Evolutionary conservation across 805 yeast species (phyloP).

Genomic region (Suhomyces pyralidae): DNA sequence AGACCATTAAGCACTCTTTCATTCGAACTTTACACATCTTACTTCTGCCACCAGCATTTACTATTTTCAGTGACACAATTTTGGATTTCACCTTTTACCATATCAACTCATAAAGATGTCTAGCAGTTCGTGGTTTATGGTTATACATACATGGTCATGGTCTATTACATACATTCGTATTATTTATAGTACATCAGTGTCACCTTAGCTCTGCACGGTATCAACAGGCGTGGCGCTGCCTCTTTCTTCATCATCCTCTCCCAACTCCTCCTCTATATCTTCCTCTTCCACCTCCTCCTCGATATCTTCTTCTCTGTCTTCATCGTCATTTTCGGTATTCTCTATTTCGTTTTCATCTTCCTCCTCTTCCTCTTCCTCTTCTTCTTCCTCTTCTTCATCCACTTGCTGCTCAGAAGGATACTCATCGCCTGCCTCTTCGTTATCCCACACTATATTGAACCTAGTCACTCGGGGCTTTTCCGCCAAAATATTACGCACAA

Average conservation of each 20-base stretch:
- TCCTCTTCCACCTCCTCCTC: conserved; percentile 31
- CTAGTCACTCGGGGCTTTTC: conserved; percentile 97
- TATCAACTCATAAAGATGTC: no score
- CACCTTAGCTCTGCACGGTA: conserved; percentile 5
- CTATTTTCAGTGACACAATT: no score
- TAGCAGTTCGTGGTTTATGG: no score
- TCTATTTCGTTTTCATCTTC: conserved; percentile 20
- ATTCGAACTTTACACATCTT: no score
- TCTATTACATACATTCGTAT: no score
- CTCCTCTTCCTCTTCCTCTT: conserved; percentile 24
- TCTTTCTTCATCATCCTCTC: conserved; percentile 14
- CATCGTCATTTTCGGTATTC: conserved; percentile 15
- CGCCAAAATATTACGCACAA: conserved; percentile 89
- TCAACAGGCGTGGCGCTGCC: conserved; percentile 16
- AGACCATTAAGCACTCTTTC: no score
- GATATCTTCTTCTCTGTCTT: conserved; percentile 9
- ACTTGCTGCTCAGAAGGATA: conserved; percentile 69
- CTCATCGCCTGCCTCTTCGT: conserved; percentile 60
- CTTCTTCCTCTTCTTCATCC: conserved; percentile 46
- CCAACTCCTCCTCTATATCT: conserved; percentile 21
- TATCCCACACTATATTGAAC: conserved; percentile 96
- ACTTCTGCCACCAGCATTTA: no score
- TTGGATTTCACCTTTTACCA: no score
- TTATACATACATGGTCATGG: no score
- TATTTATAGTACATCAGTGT: background rate